Conservation (phyloP, 805 yeast species). For the Candida gorgasii region DNA sequence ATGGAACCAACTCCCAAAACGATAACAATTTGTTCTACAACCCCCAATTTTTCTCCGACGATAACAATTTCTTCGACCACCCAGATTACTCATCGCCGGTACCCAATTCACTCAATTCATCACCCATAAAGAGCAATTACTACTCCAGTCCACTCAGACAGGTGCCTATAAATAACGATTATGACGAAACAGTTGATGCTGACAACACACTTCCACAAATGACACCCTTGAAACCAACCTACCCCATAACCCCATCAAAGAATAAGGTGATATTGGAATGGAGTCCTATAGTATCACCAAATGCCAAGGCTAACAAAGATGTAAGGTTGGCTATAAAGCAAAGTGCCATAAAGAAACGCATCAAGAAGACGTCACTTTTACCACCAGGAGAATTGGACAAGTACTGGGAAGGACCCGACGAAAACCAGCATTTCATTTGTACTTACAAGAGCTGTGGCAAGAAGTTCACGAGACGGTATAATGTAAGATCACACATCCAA, state of each 20-base stretch:
- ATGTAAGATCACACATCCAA: constrained; percentile 92
- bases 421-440: constrained; percentile 71
- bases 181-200: constrained; percentile 35
- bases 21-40: constrained; percentile 29
- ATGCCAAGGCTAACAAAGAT: constrained; percentile 22
- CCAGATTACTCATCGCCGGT: constrained; percentile 25
- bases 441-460: constrained; percentile 77
- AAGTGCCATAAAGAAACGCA: constrained; percentile 47
- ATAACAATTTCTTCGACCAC: constrained; percentile 11
- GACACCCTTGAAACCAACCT: constrained; percentile 37
- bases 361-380: constrained; percentile 62
- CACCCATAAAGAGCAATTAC: constrained; percentile 29
- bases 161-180: constrained; percentile 21
- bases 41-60: constrained; percentile 43
- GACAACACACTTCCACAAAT: constrained; percentile 40
- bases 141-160: constrained; percentile 17
- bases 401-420: constrained; percentile 79
- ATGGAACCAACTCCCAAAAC: constrained; percentile 13
- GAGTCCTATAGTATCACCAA: constrained; percentile 47
- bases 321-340: constrained; percentile 41
- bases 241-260: constrained; percentile 37
- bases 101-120: constrained; percentile 27
- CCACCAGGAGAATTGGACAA: constrained; percentile 90
- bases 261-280: constrained; percentile 38
- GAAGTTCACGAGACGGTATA: constrained; percentile 82